phyloP scores from a whole-genome alignment of 2,329 filamentous ascomycete species.

The Pleurostoma richardsiae region DNA sequence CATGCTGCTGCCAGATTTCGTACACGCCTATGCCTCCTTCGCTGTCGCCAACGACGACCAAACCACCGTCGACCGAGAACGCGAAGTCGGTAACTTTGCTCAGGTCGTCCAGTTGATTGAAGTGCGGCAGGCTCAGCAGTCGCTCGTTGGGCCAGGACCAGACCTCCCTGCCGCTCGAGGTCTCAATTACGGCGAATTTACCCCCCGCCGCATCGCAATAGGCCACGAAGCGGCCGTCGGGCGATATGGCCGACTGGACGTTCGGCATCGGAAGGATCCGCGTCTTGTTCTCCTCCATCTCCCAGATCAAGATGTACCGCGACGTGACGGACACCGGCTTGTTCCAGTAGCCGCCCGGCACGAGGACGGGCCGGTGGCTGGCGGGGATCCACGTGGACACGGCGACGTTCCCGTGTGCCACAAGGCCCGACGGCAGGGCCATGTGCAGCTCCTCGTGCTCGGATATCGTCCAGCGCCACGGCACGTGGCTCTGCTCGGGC shows the following conservation, averaged over 20 bases:
- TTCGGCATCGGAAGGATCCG: constrained; percentile 14
- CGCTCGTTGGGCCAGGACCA: no score
- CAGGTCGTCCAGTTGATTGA: no score
- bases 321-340: constrained; percentile 6
- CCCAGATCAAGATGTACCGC: constrained; percentile 14
- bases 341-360: constrained; percentile 6
- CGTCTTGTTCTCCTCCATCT: constrained; percentile 13
- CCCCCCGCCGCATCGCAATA: constrained; percentile 11
- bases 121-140: no score
- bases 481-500: constrained; percentile 9
- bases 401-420: constrained; percentile 10
- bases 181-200: no score
- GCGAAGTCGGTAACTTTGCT: no score
- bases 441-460: constrained; percentile 13
- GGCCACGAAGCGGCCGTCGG: constrained; percentile 15
- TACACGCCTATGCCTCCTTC: no score
- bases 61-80: no score
- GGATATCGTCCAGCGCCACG: constrained; percentile 13
- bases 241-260: constrained; percentile 14
- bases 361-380: constrained; percentile 8
- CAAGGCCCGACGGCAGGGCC: constrained; percentile 13
- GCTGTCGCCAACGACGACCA: no score
- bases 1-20: no score
- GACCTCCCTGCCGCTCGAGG: no score
- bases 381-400: constrained; percentile 19